Evolutionary conservation across 2,329 filamentous ascomycete species (phyloP), one percentile per base, ranked within the genome.

Genomic region (Colletotrichum lini): DNA sequence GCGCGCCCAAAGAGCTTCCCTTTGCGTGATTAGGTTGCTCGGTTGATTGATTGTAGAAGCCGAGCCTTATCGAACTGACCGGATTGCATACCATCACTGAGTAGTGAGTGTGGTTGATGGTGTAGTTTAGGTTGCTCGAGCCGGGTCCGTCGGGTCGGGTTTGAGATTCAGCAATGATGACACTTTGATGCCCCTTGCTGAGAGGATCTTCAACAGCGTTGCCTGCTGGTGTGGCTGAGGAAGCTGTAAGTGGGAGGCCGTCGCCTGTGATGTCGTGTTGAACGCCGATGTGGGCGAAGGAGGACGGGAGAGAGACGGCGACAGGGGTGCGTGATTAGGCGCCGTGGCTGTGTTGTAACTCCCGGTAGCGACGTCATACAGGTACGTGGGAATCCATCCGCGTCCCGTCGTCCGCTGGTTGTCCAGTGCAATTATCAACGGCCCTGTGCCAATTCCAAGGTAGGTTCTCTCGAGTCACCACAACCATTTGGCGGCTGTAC

Each of bases 1-100:
- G 78, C 21, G 74, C 73, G 26, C 80, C 78, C 13, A 75, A 78
- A 65, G 79, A 81, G 23, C 72, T 84, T 44, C 80, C 79, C 3
- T 82, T 83, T 77, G 80, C 76, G 4, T 79, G 65, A 76, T 49
- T 54, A 66, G 68, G 21, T 35, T 18, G 8, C 30, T 35, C 30
- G 8, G 8, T 42, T 8, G 44, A 30, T 21, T 21, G 8, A 30
- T 21, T 21, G 8, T 53, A 4, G 7, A 23, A 15, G 18, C 30
- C 47, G 35, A 52, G 35, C 15, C 15, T 52, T 45, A 8, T 7
- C n/a, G 4, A 44, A 38, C n/a, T 15, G 35, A 63, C 21, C 35
- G 21, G 3, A 21, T n/a, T n/a, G 5, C 12, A 26, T 38, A 6
- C 47, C 35, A 18, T 38, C 35, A 3, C 8, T 10, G 35, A 30